A percentile compares a stretch with the other conserved stretches of the same genome.
Evolutionary conservation across 176 grass and related monocot species (phyloP).

Genomic region (Lolium rigidum): DNA sequence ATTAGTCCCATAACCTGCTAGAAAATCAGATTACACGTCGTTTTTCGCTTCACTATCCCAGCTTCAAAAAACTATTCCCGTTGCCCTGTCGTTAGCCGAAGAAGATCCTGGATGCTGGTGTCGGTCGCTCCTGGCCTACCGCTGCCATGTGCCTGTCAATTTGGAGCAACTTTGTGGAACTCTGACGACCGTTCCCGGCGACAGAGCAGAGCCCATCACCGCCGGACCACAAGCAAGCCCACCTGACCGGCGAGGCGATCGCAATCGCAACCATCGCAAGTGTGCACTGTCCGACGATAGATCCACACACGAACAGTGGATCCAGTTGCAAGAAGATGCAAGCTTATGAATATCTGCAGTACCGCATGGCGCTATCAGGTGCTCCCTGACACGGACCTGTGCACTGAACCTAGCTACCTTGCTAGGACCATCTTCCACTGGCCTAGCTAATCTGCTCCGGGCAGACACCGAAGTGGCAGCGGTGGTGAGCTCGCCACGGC

Average conservation of each 20-base stretch:
- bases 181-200: neutral
- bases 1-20: neutral
- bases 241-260: neutral
- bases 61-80: too few relatives aligned
- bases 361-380: conserved; percentile 20
- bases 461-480: neutral
- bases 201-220: neutral
- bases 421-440: too few relatives aligned
- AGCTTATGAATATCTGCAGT: conserved; percentile 14
- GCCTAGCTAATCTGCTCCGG: neutral
- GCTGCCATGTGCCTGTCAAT: conserved; percentile 1
- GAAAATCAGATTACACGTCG: neutral
- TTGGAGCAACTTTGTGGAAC: conserved; percentile 8
- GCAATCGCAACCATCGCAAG: neutral
- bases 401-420: conserved; percentile 21
- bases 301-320: neutral
- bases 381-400: conserved; percentile 29
- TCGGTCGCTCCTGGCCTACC: neutral
- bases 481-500: conserved; percentile 1
- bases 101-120: neutral
- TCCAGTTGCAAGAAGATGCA: neutral
- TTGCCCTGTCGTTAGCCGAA: neutral
- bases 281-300: neutral
- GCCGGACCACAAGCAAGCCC: neutral
- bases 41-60: neutral